Conservation (phyloP, 2,329 filamentous ascomycete genomes). For the Calonectria hongkongensis region DNA sequence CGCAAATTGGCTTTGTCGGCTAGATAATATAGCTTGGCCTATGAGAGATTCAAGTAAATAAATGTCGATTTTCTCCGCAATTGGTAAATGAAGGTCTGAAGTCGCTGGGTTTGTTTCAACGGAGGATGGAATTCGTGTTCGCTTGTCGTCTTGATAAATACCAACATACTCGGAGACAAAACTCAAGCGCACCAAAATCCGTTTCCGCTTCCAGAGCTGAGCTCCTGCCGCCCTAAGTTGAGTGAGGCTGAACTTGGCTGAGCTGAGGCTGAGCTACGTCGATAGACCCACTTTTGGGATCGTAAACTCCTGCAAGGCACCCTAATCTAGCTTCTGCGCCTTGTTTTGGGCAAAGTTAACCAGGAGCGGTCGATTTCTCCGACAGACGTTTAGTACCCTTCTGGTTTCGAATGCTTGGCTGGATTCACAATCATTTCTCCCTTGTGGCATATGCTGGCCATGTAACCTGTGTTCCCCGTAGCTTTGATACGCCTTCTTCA, state of each 20-base stretch:
- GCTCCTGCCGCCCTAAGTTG: background rate
- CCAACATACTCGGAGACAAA: background rate
- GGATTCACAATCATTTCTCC: background rate
- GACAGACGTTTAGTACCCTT: background rate
- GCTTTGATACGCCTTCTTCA: too few relatives aligned
- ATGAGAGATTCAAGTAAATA: too few relatives aligned
- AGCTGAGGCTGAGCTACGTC: background rate
- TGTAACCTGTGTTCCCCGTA: too few relatives aligned
- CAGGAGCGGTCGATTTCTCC: background rate
- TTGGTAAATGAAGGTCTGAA: too few relatives aligned
- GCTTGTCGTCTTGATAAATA: background rate
- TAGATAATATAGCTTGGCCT: too few relatives aligned
- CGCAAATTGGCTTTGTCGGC: too few relatives aligned
- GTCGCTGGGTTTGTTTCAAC: too few relatives aligned
- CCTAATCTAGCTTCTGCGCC: background rate
- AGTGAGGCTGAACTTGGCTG: background rate
- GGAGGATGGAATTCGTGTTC: too few relatives aligned
- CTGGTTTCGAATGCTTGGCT: background rate
- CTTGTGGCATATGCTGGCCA: background rate
- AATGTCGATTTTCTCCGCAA: too few relatives aligned
- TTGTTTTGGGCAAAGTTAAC: background rate
- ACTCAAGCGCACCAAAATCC: conserved; percentile 2
- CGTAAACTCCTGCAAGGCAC: background rate
- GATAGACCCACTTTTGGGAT: background rate
- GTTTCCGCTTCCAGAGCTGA: background rate